Percentiles rank a stretch among this genome's conserved stretches.
These are phyloP conservation scores for Dendryphion nanum DNA, from an alignment of 2,329 filamentous ascomycete species.

Conservation along the genomic window DNA sequence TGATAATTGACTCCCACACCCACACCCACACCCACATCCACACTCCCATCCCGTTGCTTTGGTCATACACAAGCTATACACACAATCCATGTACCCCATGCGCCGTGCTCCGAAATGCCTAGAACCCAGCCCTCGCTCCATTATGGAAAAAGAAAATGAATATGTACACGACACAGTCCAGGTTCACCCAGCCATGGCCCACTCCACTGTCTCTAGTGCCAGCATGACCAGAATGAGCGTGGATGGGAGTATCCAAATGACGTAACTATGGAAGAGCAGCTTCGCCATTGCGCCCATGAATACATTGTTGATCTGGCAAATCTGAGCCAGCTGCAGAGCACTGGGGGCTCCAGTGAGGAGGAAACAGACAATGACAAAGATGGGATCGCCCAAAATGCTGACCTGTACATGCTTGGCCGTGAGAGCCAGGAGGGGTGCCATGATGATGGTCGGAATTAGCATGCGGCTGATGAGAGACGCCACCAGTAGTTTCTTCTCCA, in stretches of 20 bases:
- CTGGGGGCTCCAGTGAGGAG: constrained; percentile 90
- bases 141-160: no score
- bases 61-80: no score
- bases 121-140: no score
- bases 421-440: constrained; percentile 85
- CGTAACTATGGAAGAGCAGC: constrained; percentile 92
- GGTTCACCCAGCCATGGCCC: no score
- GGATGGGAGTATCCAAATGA: constrained; percentile 94
- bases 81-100: no score
- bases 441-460: constrained; percentile 85
- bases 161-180: no score
- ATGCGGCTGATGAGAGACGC: constrained; percentile 87
- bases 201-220: constrained; percentile 88
- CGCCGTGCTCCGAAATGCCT: no score
- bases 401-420: constrained; percentile 87
- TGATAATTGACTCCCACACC: no score
- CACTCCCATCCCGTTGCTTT: no score
- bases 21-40: no score
- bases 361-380: constrained; percentile 98
- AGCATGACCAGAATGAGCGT: constrained; percentile 88
- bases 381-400: constrained; percentile 94
- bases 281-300: constrained; percentile 93
- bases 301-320: constrained; percentile 96
- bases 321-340: constrained; percentile 92
- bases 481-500: constrained; percentile 75